phyloP scores from a whole-genome alignment of 257 asterid genomes.

The Nicotiana otophora region DNA sequence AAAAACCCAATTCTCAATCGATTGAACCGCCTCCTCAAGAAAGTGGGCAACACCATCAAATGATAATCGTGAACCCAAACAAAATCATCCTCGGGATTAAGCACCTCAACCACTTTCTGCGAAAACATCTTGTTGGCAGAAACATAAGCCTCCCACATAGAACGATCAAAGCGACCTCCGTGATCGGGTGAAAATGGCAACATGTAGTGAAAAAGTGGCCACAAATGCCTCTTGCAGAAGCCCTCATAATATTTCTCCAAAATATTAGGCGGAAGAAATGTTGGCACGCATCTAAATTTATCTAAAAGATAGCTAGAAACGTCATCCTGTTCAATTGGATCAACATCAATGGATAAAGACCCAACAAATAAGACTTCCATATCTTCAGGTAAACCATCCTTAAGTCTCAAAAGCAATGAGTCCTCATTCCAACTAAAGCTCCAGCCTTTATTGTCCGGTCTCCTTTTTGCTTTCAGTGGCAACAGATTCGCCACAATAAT shows the following conservation, averaged over 20 bases:
- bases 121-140: conserved; percentile 70
- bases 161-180: conserved; percentile 72
- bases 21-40: conserved; percentile 71
- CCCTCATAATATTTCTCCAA: conserved; percentile 64
- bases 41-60: conserved; percentile 81
- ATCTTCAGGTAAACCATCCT: conserved; percentile 80
- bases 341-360: conserved; percentile 60
- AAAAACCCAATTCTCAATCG: conserved; percentile 85
- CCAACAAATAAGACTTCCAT: conserved; percentile 83
- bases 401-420: conserved; percentile 61
- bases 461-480: conserved; percentile 70
- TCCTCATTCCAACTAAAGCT: conserved; percentile 80
- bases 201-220: conserved; percentile 89
- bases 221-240: conserved; percentile 75
- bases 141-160: conserved; percentile 80
- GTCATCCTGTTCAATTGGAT: conserved; percentile 77
- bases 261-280: conserved; percentile 60
- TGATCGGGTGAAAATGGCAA: conserved; percentile 66
- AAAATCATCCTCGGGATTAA: conserved; percentile 78
- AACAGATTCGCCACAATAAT: conserved; percentile 70
- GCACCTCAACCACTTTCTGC: conserved; percentile 73
- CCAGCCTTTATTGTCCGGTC: conserved; percentile 86
- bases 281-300: conserved; percentile 61
- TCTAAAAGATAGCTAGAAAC: conserved; percentile 59
- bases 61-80: conserved; percentile 91